These are phyloP conservation scores for Candida dubliniensis DNA, from an alignment of 1,139 yeast genomes.

Conservation along the genomic window DNA sequence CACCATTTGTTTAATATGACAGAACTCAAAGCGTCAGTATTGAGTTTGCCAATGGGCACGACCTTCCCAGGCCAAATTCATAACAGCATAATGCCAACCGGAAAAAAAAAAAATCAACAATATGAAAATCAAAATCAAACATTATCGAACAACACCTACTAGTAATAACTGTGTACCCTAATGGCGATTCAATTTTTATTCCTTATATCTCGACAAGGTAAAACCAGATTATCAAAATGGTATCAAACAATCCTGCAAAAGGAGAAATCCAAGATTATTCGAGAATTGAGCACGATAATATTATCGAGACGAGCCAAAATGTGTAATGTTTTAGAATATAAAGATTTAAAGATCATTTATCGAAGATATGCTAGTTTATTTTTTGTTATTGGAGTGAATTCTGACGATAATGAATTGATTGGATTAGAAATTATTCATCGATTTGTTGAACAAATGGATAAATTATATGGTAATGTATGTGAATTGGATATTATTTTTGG, in stretches of 20 bases:
- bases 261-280: conserved; percentile 78
- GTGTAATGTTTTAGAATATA: conserved; percentile 94
- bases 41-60: neutral
- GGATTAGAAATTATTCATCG: conserved; percentile 87
- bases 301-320: conserved; percentile 85
- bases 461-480: conserved; percentile 93
- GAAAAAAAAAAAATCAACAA: neutral
- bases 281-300: conserved; percentile 84
- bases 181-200: conserved; percentile 80
- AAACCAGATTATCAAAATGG: conserved; percentile 92
- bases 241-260: conserved; percentile 77
- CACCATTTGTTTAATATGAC: no score
- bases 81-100: neutral
- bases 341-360: conserved; percentile 84
- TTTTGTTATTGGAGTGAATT: conserved; percentile 82
- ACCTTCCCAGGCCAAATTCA: neutral
- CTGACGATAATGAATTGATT: conserved; percentile 82
- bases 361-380: conserved; percentile 91
- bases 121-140: neutral
- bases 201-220: conserved; percentile 90
- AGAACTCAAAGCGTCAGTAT: no score
- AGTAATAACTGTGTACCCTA: conserved; percentile 5
- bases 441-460: conserved; percentile 96
- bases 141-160: neutral
- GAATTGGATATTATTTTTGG: conserved; percentile 93